These are phyloP conservation scores for Sclerotinia trifoliorum DNA, from an alignment of 2,329 filamentous ascomycete species.

Conservation along the genomic window DNA sequence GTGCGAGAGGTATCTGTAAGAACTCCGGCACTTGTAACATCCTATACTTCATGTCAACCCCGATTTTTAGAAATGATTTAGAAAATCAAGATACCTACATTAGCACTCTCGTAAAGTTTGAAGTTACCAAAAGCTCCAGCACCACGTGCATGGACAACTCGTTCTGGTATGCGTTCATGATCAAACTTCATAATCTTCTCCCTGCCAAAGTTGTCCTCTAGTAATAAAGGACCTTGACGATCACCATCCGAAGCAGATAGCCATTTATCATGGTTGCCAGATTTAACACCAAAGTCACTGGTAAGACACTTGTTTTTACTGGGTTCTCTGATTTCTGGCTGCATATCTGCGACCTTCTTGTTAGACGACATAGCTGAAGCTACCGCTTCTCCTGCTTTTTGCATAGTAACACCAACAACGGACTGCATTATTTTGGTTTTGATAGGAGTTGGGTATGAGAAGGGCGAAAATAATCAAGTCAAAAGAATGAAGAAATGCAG, in stretches of 20 bases:
- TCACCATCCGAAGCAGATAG: constrained; percentile 62
- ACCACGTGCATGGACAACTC: constrained; percentile 64
- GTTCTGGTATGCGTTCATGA: constrained; percentile 66
- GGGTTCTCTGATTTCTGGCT: constrained; percentile 54
- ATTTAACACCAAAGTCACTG: constrained; percentile 73
- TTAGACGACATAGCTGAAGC: constrained; percentile 31
- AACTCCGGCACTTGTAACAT: constrained; percentile 59
- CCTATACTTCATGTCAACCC: not conserved
- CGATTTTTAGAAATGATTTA: not conserved
- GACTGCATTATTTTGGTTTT: constrained; percentile 13
- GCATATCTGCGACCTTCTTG: constrained; percentile 36
- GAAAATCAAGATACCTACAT: constrained; percentile 36
- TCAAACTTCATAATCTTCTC: constrained; percentile 80
- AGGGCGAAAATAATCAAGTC: not conserved
- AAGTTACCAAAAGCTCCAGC: constrained; percentile 66
- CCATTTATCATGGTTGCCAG: constrained; percentile 76
- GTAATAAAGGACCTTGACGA: constrained; percentile 62
- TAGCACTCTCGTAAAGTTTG: constrained; percentile 61
- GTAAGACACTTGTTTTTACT: constrained; percentile 62
- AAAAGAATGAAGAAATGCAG: not conserved
- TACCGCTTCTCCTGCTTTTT: constrained; percentile 32
- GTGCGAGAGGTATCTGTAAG: constrained; percentile 66
- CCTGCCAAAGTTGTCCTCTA: constrained; percentile 70
- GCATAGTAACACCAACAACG: constrained; percentile 22
- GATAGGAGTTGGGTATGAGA: not conserved